Evolutionary conservation across 75 land plant species (phyloP), one percentile per base, ranked within the genome.

Genomic region (Picea glauca): DNA sequence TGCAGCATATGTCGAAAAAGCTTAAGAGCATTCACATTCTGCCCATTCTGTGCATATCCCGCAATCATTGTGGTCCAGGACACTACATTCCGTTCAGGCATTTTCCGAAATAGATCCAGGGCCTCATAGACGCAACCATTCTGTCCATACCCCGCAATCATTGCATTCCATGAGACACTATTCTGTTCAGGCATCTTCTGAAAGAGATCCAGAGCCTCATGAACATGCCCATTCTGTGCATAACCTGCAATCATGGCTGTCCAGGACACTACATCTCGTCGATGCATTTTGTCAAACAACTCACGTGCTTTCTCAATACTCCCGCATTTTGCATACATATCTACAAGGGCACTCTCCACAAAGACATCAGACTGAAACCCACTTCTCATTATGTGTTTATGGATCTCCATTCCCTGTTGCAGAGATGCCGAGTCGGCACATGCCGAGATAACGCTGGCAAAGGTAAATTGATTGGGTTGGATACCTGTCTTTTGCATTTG

Each of bases 61-160:
- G 81, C 83, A 60, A 91, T 80, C 89, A 95, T 88, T 3, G 92
- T 86, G 79, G 87, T 91, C 98, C 98, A 95, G 30, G 89, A 74
- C 11, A 93, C 80, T 68, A 84, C n/a, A 76, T 88, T 81, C 62
- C 72, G 83, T 23, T 14, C 74, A 13, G 78, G 64, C 82, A 91
- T 78, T 59, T 78, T n/a, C 38, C 74, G n/a, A 65, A 95, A 95
- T 15, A 91, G 61, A 20, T 62, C 74, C 65, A 77, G 56, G 9
- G 98, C 83, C 60, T 78, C 70, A 21, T 1, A 9, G 33, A 91
- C 83, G 15, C 26, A 60, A 13, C 84, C 85, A 30, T 5, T 56
- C 43, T 56, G 80, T 9, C 83, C 92, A 58, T 88, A 79, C 83
- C 86, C 32, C 50, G 35, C 83, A 58, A 91, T 40, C 43, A 40